Conservation (phyloP, 1,284 basidiomycete genomes). For the Ustilago xerochloae region DNA sequence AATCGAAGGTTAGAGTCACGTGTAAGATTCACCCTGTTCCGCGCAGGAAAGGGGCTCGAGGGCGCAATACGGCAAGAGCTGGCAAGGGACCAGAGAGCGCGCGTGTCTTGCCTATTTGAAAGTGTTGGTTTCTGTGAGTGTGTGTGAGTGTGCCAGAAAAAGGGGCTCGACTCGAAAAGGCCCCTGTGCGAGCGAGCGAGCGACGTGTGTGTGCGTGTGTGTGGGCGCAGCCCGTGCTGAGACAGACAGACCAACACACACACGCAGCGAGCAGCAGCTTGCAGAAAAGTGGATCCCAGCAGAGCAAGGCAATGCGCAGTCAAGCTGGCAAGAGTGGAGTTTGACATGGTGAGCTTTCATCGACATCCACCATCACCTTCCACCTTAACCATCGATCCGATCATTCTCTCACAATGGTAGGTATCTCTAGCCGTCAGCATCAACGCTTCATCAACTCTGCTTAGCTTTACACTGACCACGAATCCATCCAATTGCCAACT, state of each 20-base stretch:
- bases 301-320: not conserved
- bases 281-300: not conserved
- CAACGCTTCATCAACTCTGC: not conserved
- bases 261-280: too few relatives aligned
- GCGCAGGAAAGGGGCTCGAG: constrained; percentile 1
- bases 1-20: constrained; percentile 5
- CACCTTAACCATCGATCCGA: not conserved
- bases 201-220: too few relatives aligned
- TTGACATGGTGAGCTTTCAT: not conserved
- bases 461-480: not conserved
- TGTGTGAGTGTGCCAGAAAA: too few relatives aligned
- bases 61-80: not conserved
- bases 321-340: constrained; percentile 1
- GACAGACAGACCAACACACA: constrained; percentile 4
- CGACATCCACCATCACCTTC: not conserved
- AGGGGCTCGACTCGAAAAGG: too few relatives aligned
- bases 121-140: not conserved
- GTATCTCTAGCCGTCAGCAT: not conserved
- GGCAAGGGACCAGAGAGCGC: not conserved
- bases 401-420: constrained; percentile 11
- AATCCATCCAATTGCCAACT: not conserved
- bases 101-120: not conserved
- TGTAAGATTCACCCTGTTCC: not conserved
- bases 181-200: too few relatives aligned
- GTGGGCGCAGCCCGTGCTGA: too few relatives aligned